Evolutionary conservation across 257 asterid species (phyloP).

Genomic region (Petunia axillaris): DNA sequence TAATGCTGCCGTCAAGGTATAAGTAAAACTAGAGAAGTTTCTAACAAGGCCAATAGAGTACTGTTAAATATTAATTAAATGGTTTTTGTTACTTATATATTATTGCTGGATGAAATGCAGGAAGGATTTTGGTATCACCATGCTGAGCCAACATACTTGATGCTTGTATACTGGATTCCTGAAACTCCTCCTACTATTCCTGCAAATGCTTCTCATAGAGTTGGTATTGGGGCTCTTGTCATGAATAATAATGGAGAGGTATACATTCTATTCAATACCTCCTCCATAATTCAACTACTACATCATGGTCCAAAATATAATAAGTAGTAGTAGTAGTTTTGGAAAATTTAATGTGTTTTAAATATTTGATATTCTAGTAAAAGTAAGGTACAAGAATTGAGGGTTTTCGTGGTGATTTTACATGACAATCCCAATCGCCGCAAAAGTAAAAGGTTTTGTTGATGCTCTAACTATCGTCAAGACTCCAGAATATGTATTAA

Average conservation of each 20-base stretch:
- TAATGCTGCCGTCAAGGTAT: slow-evolving; percentile 79
- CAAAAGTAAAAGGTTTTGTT: too few species aligned
- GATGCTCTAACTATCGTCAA: too few species aligned
- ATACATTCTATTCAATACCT: slow-evolving; percentile 1
- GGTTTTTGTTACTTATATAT: slow-evolving; percentile 20
- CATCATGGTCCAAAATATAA: too few species aligned
- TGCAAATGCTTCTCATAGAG: slow-evolving; percentile 84
- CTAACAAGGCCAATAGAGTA: background rate
- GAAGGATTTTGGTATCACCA: slow-evolving; percentile 96
- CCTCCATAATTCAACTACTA: too few species aligned
- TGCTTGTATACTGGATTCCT: slow-evolving; percentile 91
- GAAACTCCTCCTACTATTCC: slow-evolving; percentile 62
- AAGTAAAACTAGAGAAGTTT: background rate
- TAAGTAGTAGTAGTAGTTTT: too few species aligned
- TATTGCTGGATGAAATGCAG: slow-evolving; percentile 40
- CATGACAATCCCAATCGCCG: too few species aligned
- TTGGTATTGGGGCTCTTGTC: slow-evolving; percentile 85
- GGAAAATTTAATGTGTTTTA: too few species aligned
- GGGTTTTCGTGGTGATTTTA: too few species aligned
- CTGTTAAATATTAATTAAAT: background rate
- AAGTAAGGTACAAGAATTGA: too few species aligned
- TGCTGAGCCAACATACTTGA: slow-evolving; percentile 81
- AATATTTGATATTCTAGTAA: too few species aligned
- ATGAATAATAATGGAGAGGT: slow-evolving; percentile 75
- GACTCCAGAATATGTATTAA: too few species aligned